phyloP scores from a whole-genome alignment of 257 asterid genomes.

The Euphrasia confusa region DNA sequence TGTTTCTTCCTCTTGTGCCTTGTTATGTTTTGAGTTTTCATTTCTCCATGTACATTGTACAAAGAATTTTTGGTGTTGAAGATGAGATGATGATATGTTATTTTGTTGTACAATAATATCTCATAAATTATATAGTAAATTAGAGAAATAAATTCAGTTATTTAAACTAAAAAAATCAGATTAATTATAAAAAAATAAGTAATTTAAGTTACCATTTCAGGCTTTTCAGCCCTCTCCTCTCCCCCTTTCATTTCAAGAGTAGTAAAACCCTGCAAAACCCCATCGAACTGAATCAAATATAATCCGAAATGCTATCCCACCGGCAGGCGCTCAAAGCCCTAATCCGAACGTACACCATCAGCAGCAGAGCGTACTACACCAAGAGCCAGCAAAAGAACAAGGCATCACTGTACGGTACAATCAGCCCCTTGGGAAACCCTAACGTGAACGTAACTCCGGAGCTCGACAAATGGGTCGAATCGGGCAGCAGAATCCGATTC shows the following conservation, averaged over 20 bases:
- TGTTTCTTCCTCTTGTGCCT: constrained; percentile 60
- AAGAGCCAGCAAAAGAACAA: constrained; percentile 29
- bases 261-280: no score
- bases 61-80: neutral
- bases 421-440: constrained; percentile 87
- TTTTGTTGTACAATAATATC: neutral
- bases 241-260: no score
- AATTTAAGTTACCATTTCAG: no score
- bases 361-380: constrained; percentile 38
- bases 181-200: no score
- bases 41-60: constrained; percentile 31
- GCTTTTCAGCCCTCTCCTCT: no score
- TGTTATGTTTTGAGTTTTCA: constrained; percentile 44
- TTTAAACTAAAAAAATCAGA: no score
- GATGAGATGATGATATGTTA: neutral
- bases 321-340: constrained; percentile 26
- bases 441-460: constrained; percentile 44
- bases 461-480: constrained; percentile 62
- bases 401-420: constrained; percentile 48
- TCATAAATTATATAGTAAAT: no score
- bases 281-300: neutral
- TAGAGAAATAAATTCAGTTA: no score
- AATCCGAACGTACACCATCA: constrained; percentile 25
- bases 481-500: constrained; percentile 54
- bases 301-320: constrained; percentile 30